Conservation (phyloP, 768 basidiomycete species). For the Auricularia sp. region DNA sequence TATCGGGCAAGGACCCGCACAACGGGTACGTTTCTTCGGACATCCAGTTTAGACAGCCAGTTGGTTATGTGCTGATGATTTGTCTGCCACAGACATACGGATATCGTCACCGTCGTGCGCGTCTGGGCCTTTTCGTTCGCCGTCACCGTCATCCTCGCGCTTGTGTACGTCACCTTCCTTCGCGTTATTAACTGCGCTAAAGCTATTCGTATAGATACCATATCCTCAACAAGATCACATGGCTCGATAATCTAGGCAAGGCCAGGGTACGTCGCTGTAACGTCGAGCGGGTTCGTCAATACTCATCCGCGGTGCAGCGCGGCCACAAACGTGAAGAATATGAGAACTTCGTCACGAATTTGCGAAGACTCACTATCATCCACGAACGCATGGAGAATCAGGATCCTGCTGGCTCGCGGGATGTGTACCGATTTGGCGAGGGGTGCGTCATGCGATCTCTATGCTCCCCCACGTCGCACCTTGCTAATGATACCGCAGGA, state of each 20-base stretch:
- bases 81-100: constrained; percentile 14
- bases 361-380: constrained; percentile 31
- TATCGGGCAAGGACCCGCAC: constrained; percentile 27
- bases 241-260: constrained; percentile 30
- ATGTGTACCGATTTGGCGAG: neutral
- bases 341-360: constrained; percentile 30
- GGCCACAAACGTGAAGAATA: constrained; percentile 25
- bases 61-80: neutral
- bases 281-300: too few relatives aligned
- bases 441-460: neutral
- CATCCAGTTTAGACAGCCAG: too few relatives aligned
- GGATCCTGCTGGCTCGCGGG: neutral
- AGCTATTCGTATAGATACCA: constrained; percentile 12
- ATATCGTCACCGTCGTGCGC: constrained; percentile 32
- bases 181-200: neutral
- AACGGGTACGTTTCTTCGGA: constrained; percentile 14
- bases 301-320: too few relatives aligned
- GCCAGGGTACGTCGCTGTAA: constrained; percentile 13
- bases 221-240: constrained; percentile 27
- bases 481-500: too few relatives aligned
- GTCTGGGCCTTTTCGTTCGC: constrained; percentile 33
- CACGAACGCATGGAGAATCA: constrained; percentile 18
- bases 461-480: too few relatives aligned
- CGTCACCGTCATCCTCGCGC: constrained; percentile 25
- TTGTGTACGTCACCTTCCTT: constrained; percentile 14